Percentiles rank a stretch among this genome's conserved stretches.
These are phyloP conservation scores for Acephala macrosclerotiorum DNA, from an alignment of 2,329 filamentous ascomycete species.

Conservation along the genomic window DNA sequence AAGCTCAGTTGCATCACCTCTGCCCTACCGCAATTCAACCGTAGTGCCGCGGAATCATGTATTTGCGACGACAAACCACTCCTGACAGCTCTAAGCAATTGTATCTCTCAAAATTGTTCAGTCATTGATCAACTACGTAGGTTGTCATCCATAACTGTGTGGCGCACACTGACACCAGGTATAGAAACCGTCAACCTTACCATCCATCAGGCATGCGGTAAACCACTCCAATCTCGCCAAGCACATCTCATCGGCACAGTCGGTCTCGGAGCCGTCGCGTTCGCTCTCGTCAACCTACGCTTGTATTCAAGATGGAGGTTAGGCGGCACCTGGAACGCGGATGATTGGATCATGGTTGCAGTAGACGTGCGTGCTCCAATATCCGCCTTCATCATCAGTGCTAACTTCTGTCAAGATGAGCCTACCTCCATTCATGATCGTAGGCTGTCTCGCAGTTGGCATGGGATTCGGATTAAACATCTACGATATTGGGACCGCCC, in stretches of 20 bases:
- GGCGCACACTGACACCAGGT: neutral
- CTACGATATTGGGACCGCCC: neutral
- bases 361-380: constrained; percentile 9
- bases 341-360: constrained; percentile 20
- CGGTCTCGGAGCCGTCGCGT: constrained; percentile 12
- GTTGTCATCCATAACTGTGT: neutral
- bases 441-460: neutral
- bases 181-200: constrained; percentile 15
- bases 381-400: neutral
- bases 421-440: neutral
- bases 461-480: neutral
- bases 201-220: constrained; percentile 4
- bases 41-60: neutral
- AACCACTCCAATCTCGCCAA: constrained; percentile 8
- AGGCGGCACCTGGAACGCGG: constrained; percentile 12
- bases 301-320: constrained; percentile 11
- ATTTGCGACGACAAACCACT: neutral
- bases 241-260: constrained; percentile 15
- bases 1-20: constrained; percentile 1
- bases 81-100: neutral
- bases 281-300: constrained; percentile 9
- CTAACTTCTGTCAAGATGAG: neutral
- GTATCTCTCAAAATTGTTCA: constrained; percentile 5
- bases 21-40: neutral
- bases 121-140: constrained; percentile 11